Base-by-base conservation (phyloP, 1,139 yeast species). In the Lodderomyces parapsilosis region DNA sequence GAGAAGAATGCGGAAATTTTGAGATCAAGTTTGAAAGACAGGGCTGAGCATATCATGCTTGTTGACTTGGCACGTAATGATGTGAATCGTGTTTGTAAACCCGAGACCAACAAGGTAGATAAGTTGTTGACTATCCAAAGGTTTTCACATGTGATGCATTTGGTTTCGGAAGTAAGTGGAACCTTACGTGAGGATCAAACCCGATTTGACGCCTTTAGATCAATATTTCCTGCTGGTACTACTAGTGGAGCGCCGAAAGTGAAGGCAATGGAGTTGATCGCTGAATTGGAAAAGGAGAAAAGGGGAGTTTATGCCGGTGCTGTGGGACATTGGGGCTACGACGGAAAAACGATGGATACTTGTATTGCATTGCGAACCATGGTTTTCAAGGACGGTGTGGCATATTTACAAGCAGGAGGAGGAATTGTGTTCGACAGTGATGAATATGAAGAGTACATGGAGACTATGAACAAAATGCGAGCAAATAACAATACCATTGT, bases 291-390 rank as follows among this genome's bases (percentile, higher is more conserved):
- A 61, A 76, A 80, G 51, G 98, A 93, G 60, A 88, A 90, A 59
- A 78, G 99, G 58, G 99, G 99, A 36, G 91, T 91, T 11, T 93
- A 93, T 60, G 99, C 99, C 1, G 99, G 99, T 50, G 99, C 99
- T 1, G 97, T 93, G n/a, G 99, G 99, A 9, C 86, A 87, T 62
- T 93, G 97, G 96, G 91, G 96, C 1, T 93, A 90, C 60, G 96
- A 89, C 57, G 89, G 94, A 14, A 81, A 80, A 55, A 78, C 90
- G 22, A 93, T 93, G 98, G 95, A 93, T 60, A 93, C 98, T 0
- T 93, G 99, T 67, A 93, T 93, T 60, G 99, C 99, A 0, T 73
- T 93, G 54, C 80, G 99, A 67, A 93, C 99, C 1, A 93, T 93
- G 98, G 93, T 93, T 34, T 86, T 79, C 58, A 93, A 93, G 60